phyloP scores from a whole-genome alignment of 225 moss, liverwort and hornwort genomes.

The Pleurozium schreberi region DNA sequence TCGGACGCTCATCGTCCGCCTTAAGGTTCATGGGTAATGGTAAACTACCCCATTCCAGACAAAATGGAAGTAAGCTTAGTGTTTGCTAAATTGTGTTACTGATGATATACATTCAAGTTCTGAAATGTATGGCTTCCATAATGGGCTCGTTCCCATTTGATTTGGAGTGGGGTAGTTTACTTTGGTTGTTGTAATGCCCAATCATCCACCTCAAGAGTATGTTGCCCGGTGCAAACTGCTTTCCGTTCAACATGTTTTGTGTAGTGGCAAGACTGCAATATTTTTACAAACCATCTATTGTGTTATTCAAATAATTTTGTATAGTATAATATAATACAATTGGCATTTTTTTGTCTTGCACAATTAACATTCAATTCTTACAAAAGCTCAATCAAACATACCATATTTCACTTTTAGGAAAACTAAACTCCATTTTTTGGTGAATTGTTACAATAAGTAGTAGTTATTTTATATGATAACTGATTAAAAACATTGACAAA shows the following conservation, averaged over 20 bases:
- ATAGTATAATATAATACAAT: neutral
- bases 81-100: no score
- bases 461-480: neutral
- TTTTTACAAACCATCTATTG: neutral
- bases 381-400: neutral
- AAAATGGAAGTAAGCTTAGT: no score
- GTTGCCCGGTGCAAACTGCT: neutral
- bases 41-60: no score
- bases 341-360: neutral
- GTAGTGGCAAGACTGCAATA: neutral
- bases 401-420: neutral
- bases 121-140: no score
- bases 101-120: no score
- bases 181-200: no score
- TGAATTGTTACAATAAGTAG: no score
- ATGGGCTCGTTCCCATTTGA: no score
- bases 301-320: neutral
- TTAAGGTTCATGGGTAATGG: no score
- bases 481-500: neutral
- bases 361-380: neutral
- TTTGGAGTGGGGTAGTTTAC: no score
- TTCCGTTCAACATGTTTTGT: neutral
- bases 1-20: no score
- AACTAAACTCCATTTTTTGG: accelerated
- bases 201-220: neutral